These are phyloP conservation scores for Diplocarpon mali DNA, from an alignment of 2,329 filamentous ascomycete species.

Conservation along the genomic window DNA sequence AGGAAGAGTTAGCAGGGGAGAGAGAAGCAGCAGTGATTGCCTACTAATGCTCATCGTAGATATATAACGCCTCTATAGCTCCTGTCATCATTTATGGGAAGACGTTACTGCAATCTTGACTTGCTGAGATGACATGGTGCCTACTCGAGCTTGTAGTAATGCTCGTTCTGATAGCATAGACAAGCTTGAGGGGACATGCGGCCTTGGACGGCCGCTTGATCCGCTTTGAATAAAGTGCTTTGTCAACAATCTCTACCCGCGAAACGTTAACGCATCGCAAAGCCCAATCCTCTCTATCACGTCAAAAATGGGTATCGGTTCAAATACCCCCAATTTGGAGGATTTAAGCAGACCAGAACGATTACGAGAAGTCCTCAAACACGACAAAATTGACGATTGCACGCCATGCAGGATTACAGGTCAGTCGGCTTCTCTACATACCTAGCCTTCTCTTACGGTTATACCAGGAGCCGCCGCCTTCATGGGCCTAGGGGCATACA, in stretches of 20 bases:
- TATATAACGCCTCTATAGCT: constrained; percentile 89
- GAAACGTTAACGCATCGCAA: no score
- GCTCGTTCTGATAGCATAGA: no score
- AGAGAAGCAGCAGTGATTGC: constrained; percentile 47
- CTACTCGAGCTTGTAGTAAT: no score
- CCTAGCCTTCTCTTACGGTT: not conserved
- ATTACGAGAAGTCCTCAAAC: constrained; percentile 19
- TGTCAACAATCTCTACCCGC: no score
- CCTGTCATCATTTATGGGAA: constrained; percentile 53
- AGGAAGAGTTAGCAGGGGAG: constrained; percentile 23
- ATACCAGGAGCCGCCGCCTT: constrained; percentile 60
- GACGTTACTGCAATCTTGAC: constrained; percentile 12
- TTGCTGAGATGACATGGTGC: not conserved
- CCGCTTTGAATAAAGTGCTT: no score
- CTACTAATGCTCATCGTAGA: constrained; percentile 93
- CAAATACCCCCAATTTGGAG: constrained; percentile 8
- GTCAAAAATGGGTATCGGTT: not conserved
- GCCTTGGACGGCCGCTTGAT: no score
- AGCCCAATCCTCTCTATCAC: not conserved
- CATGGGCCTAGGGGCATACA: constrained; percentile 64
- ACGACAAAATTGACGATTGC: constrained; percentile 31
- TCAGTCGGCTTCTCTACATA: constrained; percentile 2
- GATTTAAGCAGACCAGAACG: constrained; percentile 20
- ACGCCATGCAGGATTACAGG: constrained; percentile 26
- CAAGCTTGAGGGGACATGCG: no score